Conservation (phyloP, 2,329 filamentous ascomycete genomes). For the Cercospora sesami region DNA sequence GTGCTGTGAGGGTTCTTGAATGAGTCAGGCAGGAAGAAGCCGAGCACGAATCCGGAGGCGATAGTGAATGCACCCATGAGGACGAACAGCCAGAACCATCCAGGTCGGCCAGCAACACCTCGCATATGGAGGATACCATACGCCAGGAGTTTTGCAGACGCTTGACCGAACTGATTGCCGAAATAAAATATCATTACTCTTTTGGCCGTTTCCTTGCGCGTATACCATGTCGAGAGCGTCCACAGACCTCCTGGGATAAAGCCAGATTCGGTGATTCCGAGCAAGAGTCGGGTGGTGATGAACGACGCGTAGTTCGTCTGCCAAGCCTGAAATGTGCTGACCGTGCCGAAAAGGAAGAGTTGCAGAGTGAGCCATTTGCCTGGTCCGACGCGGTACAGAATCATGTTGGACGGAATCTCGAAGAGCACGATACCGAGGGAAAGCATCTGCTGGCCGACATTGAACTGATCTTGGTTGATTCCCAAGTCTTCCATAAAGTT, state of each 20-base stretch:
- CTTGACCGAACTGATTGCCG: slow-evolving; percentile 46
- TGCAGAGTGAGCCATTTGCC: slow-evolving; percentile 44
- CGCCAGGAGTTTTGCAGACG: slow-evolving; percentile 46
- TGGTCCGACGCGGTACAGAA: slow-evolving; percentile 41
- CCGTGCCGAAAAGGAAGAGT: slow-evolving; percentile 42
- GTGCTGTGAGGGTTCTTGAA: slow-evolving; percentile 36
- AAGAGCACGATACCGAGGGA: slow-evolving; percentile 39
- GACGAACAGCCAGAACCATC: slow-evolving; percentile 36
- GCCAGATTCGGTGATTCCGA: slow-evolving; percentile 45
- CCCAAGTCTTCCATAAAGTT: slow-evolving; percentile 37
- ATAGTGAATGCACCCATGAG: slow-evolving; percentile 41
- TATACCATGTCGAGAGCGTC: slow-evolving; percentile 53
- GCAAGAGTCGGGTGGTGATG: slow-evolving; percentile 43
- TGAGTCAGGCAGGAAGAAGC: slow-evolving; percentile 37
- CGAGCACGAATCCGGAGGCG: slow-evolving; percentile 38
- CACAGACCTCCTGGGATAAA: slow-evolving; percentile 53
- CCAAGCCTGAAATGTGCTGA: slow-evolving; percentile 46
- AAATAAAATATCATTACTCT: slow-evolving; percentile 50
- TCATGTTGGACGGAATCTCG: slow-evolving; percentile 38
- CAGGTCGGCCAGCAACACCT: slow-evolving; percentile 27
- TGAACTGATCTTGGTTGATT: slow-evolving; percentile 39
- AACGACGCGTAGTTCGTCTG: slow-evolving; percentile 43
- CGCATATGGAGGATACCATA: slow-evolving; percentile 43
- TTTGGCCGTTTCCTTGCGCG: slow-evolving; percentile 49
- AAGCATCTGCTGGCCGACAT: slow-evolving; percentile 40